These are phyloP conservation scores for Amanita phalloides DNA, from an alignment of 768 basidiomycete genomes.

Conservation along the genomic window DNA sequence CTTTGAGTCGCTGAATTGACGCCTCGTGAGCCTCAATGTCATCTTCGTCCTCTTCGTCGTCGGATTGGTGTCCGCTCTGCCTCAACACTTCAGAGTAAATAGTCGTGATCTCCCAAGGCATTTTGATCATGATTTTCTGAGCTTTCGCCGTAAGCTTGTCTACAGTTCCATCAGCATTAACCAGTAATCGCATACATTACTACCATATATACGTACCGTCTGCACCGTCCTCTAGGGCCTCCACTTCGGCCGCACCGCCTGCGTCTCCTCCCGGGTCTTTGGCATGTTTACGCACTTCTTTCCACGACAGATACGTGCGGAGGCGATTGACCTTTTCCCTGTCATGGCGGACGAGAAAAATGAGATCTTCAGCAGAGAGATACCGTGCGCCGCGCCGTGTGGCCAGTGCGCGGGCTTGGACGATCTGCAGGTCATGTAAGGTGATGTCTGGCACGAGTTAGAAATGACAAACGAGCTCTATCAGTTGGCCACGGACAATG, in stretches of 20 bases:
- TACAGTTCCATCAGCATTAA: constrained; percentile 15
- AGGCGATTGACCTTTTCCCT: constrained; percentile 89
- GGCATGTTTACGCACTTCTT: constrained; percentile 91
- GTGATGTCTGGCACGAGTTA: background rate
- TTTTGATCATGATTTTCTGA: constrained; percentile 88
- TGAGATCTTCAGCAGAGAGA: constrained; percentile 87
- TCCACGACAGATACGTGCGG: constrained; percentile 92
- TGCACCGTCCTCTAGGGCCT: constrained; percentile 72
- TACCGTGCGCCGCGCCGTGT: constrained; percentile 76
- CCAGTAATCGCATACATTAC: background rate
- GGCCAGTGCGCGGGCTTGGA: constrained; percentile 81
- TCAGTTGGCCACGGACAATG: constrained; percentile 81
- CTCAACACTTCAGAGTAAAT: constrained; percentile 83
- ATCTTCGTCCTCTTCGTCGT: constrained; percentile 93
- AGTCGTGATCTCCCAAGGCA: constrained; percentile 92
- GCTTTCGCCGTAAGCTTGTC: constrained; percentile 78
- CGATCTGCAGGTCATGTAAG: constrained; percentile 39
- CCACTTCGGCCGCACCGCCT: constrained; percentile 73
- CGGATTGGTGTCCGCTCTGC: constrained; percentile 70
- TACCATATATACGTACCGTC: constrained; percentile 39
- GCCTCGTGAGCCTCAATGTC: constrained; percentile 94
- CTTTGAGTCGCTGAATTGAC: constrained; percentile 79
- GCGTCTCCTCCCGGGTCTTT: constrained; percentile 84
- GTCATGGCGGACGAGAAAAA: constrained; percentile 93
- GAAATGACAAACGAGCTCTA: constrained; percentile 60